A percentile compares a stretch with the other conserved stretches of the same genome.
Evolutionary conservation across 371 early-diverging fungal species (phyloP).

Genomic region (Actinomucor elegans): DNA sequence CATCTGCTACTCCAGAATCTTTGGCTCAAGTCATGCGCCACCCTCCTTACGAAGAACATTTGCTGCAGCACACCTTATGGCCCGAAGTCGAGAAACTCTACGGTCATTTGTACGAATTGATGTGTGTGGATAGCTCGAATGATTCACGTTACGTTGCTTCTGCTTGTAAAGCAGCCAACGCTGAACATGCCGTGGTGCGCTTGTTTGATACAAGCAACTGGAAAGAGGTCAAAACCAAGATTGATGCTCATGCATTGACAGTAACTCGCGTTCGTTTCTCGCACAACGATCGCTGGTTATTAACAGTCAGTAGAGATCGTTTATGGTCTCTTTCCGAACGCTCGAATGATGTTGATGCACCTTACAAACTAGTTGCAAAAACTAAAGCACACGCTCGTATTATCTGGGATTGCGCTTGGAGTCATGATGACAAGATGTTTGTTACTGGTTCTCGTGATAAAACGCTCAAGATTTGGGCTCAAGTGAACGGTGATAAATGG

Average conservation of each 20-base stretch:
- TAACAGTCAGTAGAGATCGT: conserved; percentile 91
- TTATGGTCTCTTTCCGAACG: conserved; percentile 80
- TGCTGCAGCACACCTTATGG: conserved; percentile 93
- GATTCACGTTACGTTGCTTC: conserved; percentile 79
- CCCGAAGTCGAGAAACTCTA: conserved; percentile 94
- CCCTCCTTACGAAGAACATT: conserved; percentile 89
- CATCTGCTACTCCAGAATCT: conserved; percentile 55
- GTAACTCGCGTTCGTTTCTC: conserved; percentile 85
- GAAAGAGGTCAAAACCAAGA: conserved; percentile 65
- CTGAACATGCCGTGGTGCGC: conserved; percentile 78
- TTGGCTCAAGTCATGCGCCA: conserved; percentile 53
- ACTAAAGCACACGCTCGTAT: conserved; percentile 92
- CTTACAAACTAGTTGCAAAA: conserved; percentile 59
- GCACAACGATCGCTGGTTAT: conserved; percentile 65
- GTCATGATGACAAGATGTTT: conserved; percentile 76
- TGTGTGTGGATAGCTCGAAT: conserved; percentile 71
- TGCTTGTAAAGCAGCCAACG: conserved; percentile 76
- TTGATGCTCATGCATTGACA: conserved; percentile 81
- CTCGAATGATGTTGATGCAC: conserved; percentile 38
- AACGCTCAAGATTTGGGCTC: conserved; percentile 81
- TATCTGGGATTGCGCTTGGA: conserved; percentile 91
- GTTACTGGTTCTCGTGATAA: conserved; percentile 94
- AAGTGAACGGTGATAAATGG: conserved; percentile 24
- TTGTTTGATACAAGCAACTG: conserved; percentile 72
- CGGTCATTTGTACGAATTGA: conserved; percentile 92